Conservation (phyloP, 73 alveolate genomes). For the Uronychia binucleata region DNA sequence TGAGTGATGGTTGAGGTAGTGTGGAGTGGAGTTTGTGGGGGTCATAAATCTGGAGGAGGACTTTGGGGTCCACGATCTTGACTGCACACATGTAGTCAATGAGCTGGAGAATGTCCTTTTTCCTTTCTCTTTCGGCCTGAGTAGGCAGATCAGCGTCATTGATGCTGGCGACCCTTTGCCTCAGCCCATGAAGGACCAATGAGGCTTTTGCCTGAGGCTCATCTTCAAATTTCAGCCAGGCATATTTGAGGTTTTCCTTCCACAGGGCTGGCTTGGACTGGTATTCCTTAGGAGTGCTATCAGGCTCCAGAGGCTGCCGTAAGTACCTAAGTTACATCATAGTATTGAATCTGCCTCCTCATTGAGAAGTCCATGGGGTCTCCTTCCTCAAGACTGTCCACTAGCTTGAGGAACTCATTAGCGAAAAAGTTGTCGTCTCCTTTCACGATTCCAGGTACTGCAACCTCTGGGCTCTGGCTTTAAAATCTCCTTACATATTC, state of each 20-base stretch:
- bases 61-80: slow-evolving; percentile 39
- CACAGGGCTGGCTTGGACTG: neutral
- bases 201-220: slow-evolving; percentile 17
- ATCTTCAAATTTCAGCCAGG: slow-evolving; percentile 38
- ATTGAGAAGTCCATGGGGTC: slow-evolving; percentile 4
- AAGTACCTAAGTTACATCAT: slow-evolving; percentile 12
- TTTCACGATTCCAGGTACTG: neutral
- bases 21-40: slow-evolving; percentile 1
- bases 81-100: slow-evolving; percentile 5
- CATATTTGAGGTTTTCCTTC: neutral
- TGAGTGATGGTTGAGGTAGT: neutral
- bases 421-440: neutral
- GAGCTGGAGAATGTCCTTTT: slow-evolving; percentile 10
- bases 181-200: slow-evolving; percentile 13
- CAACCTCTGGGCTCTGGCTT: neutral
- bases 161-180: neutral
- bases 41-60: slow-evolving; percentile 24
- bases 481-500: neutral
- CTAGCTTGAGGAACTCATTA: slow-evolving; percentile 8
- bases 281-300: neutral
- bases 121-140: slow-evolving; percentile 11
- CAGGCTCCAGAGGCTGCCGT: neutral
- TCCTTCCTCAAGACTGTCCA: slow-evolving; percentile 2
- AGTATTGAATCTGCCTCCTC: slow-evolving; percentile 19
- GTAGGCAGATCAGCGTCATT: neutral